Conservation (phyloP, 495 filamentous ascomycete species). For the Penicillium herquei region DNA sequence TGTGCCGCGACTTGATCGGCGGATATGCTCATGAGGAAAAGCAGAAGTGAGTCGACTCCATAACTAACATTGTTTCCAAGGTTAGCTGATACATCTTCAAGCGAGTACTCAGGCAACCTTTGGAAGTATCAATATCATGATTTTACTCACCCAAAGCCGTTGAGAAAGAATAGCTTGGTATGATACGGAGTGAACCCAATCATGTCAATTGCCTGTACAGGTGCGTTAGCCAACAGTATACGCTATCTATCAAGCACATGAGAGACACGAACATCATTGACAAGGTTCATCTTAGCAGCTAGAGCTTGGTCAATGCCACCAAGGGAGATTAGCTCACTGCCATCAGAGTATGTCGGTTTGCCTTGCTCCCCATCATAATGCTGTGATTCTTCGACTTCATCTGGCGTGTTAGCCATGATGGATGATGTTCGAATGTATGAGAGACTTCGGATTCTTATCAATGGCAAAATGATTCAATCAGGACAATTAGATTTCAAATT, state of each 20-base stretch:
- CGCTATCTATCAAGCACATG: background rate
- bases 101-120: no score
- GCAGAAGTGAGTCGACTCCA: constrained; percentile 15
- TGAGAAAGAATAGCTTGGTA: constrained; percentile 20
- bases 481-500: no score
- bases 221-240: background rate
- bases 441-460: no score
- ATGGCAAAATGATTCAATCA: no score
- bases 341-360: background rate
- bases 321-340: constrained; percentile 11
- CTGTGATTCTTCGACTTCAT: constrained; percentile 1
- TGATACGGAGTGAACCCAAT: constrained; percentile 21
- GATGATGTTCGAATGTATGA: background rate
- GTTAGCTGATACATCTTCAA: background rate
- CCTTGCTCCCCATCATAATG: constrained; percentile 1
- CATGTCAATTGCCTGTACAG: constrained; percentile 14
- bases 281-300: constrained; percentile 18
- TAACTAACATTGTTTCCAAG: constrained; percentile 3
- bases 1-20: constrained; percentile 18
- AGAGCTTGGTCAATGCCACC: constrained; percentile 14
- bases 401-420: constrained; percentile 5
- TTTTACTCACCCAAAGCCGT: constrained; percentile 18
- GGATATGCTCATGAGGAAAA: constrained; percentile 20
- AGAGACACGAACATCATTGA: constrained; percentile 15
- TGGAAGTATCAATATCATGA: no score